These are phyloP conservation scores for Exophiala alcalophila DNA, from an alignment of 2,329 filamentous ascomycete genomes.

Conservation along the genomic window DNA sequence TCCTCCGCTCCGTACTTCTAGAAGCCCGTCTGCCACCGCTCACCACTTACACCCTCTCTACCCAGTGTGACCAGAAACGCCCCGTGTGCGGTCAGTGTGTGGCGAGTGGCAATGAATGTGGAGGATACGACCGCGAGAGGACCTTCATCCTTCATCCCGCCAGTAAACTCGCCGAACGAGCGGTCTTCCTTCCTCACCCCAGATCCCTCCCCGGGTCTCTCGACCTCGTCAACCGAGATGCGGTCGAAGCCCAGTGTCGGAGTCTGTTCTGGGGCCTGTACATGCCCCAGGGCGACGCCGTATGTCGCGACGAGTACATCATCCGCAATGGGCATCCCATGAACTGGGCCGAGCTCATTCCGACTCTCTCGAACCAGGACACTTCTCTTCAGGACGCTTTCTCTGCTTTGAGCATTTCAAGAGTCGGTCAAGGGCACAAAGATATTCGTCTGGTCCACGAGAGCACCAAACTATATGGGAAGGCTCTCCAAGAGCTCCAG, in stretches of 20 bases:
- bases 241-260: slow-evolving; percentile 25
- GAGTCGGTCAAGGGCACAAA: slow-evolving; percentile 28
- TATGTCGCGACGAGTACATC: slow-evolving; percentile 23
- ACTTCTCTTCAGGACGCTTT: slow-evolving; percentile 25
- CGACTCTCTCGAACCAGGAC: slow-evolving; percentile 21
- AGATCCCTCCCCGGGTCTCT: slow-evolving; percentile 22
- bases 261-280: slow-evolving; percentile 27
- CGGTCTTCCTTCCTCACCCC: slow-evolving; percentile 21
- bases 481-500: slow-evolving; percentile 38
- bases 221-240: slow-evolving; percentile 21
- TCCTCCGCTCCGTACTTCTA: no score
- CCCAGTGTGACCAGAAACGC: slow-evolving; percentile 60
- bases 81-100: slow-evolving; percentile 61
- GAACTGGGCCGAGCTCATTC: slow-evolving; percentile 28
- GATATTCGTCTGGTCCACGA: slow-evolving; percentile 32
- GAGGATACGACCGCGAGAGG: slow-evolving; percentile 61
- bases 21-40: not conserved
- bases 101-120: slow-evolving; percentile 56
- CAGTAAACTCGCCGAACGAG: slow-evolving; percentile 23
- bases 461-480: slow-evolving; percentile 37
- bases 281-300: slow-evolving; percentile 24
- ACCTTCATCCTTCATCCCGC: slow-evolving; percentile 53
- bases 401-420: slow-evolving; percentile 28
- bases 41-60: not conserved
- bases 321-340: slow-evolving; percentile 25